phyloP scores from a whole-genome alignment of 176 grass and related monocot genomes.

The Chloris gayana region DNA sequence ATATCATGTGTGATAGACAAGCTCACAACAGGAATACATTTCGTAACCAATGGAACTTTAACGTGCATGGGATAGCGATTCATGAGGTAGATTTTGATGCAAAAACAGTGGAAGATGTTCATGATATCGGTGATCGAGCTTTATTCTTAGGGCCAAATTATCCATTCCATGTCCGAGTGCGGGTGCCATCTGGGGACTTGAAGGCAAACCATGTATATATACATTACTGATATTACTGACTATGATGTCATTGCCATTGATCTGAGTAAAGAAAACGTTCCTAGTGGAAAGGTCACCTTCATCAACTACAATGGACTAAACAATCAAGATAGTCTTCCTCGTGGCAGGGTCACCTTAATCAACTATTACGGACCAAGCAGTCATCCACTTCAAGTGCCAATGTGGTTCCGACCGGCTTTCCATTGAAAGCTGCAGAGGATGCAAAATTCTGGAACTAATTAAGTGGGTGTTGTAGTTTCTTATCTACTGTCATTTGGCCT shows the following conservation, averaged over 20 bases:
- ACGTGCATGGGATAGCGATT: neutral
- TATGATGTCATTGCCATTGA: neutral
- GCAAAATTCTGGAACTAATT: too few relatives aligned
- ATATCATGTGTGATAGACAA: neutral
- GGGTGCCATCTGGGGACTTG: neutral
- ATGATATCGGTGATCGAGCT: neutral
- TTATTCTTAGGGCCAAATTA: conserved; percentile 3
- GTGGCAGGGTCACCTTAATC: neutral
- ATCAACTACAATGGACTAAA: neutral
- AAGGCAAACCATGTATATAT: neutral
- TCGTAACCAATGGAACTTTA: neutral
- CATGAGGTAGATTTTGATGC: neutral
- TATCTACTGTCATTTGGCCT: neutral
- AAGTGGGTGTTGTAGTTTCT: neutral
- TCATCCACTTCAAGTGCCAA: neutral
- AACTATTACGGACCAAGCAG: neutral
- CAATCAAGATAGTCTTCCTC: neutral
- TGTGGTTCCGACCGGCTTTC: conserved; percentile 3
- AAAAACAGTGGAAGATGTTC: neutral
- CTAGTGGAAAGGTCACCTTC: neutral
- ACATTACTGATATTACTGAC: neutral
- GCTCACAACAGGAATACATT: neutral
- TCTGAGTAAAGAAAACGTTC: neutral
- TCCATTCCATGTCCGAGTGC: neutral
- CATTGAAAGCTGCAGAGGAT: too few relatives aligned